Evolutionary conservation across 805 yeast genomes (phyloP), one percentile per base, ranked within the genome.

Genomic region (Lachancea fermentati): DNA sequence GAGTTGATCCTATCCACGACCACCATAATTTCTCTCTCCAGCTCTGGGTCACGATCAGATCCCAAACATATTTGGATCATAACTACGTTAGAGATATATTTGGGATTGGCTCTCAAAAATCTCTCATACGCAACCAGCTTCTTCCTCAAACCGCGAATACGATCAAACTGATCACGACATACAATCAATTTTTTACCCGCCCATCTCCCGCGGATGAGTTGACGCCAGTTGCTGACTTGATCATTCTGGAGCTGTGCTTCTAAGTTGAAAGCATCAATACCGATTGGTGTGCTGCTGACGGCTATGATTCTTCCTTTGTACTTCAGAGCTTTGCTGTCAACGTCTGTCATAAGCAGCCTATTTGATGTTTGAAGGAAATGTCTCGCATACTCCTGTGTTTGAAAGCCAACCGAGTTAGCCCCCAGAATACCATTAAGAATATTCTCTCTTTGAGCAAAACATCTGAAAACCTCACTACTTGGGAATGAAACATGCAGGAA

Each of bases 401-500:
- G 98, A 67, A 93, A 89, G 2, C 89, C 79, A 34, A 93, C 75
- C 43, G 83, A 77, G 56, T 86, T 87, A 1, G 97, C 88, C 9
- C 96, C 97, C 22, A 93, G 67, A 65, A 91, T 71, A 15, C 98
- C 98, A 45, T 75, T 71, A 12, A 93, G 67, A 11, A 93, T 70
- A 9, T 74, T 75, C 36, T 77, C 79, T 52, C 98, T 73, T 53
- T 87, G 93, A 1, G 97, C 96, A 46, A 91, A 74, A 54, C 97
- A 89, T 48, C 97, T 73, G 65, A 89, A 93, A 2, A 91, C 96
- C 60, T 91, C 98, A 42, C 91, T 79, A 3, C 96, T 85, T 6
- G 98, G 98, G 67, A 91, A 91, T 1, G 97, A 84, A 11, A 91
- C 85, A 55, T 93, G 98, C 42, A 93, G 68, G 62, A 88, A 93